Percentiles rank a stretch among this genome's conserved stretches.
phyloP scores from a whole-genome alignment of 2,329 filamentous ascomycete species.

The Aspergillus felis region DNA sequence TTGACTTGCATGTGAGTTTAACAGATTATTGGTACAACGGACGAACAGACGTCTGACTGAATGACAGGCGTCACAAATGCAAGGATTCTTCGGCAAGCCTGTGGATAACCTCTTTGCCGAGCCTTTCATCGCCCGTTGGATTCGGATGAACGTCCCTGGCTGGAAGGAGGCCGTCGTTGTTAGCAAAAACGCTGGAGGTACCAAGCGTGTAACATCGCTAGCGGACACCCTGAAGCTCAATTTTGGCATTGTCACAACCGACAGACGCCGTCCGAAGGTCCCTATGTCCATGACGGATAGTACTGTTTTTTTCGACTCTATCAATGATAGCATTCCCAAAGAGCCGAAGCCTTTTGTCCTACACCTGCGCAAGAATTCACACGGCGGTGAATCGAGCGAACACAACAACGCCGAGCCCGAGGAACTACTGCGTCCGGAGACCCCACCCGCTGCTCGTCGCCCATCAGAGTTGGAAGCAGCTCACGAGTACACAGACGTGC shows the following conservation, averaged over 20 bases:
- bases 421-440: constrained; percentile 33
- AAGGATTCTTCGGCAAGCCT: constrained; percentile 96
- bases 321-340: constrained; percentile 42
- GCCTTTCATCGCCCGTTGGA: constrained; percentile 92
- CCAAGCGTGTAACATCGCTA: constrained; percentile 92
- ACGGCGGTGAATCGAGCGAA: constrained; percentile 11
- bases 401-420: constrained; percentile 22
- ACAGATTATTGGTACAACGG: neutral
- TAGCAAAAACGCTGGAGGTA: constrained; percentile 96
- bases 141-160: constrained; percentile 77
- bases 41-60: constrained; percentile 14
- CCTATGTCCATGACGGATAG: constrained; percentile 68
- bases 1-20: constrained; percentile 76
- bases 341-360: constrained; percentile 27
- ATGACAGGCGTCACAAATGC: constrained; percentile 80
- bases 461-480: constrained; percentile 43
- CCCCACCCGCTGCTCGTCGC: constrained; percentile 36
- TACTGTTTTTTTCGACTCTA: constrained; percentile 67
- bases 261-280: constrained; percentile 51
- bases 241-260: constrained; percentile 78
- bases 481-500: constrained; percentile 69
- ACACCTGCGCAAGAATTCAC: constrained; percentile 20
- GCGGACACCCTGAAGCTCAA: constrained; percentile 95
- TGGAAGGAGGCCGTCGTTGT: constrained; percentile 93
- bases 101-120: constrained; percentile 97